Evolutionary conservation across 1,284 basidiomycete genomes (phyloP), one percentile per base, ranked within the genome.

Genomic region (Fomitopsis betulina): DNA sequence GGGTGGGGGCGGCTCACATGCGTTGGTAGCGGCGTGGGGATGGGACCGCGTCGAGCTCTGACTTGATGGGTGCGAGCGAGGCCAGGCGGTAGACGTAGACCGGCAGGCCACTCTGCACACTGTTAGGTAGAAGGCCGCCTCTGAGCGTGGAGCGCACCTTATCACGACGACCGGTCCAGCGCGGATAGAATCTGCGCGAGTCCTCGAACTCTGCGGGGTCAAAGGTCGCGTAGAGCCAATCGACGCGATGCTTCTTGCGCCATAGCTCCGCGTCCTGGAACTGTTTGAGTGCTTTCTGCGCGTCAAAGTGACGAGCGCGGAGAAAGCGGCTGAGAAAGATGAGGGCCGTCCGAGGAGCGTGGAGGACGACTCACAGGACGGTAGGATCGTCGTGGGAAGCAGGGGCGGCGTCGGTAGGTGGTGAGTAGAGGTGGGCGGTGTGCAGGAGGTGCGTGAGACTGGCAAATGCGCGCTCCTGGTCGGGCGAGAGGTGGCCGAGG

Each of bases 91-190:
- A 93, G 25, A 91, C 87, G 65, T 87, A 91, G 12, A 92, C 61
- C 0, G 90, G 90, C 49, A 84, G 72, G 30, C 90, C 91, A 56
- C 80, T 75, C 85, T 90, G 64, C 55, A 39, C 15, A 21, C n/a
- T 25, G 45, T 45, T 10, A 35, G 43, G 45, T 13, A 2, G 30
- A 17, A 37, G 7, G 17, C 30, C 1, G 23, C 35, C 17, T 10
- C 17, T 1, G 10, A 15, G 12, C 21, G 13, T 25, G n/a, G 51
- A 32, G 40, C 37, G 40, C 51, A 69, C 89, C 75, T 85, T 89
- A 67, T 91, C 86, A 66, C 89, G 75, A 56, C 86, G 76, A 1
- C 89, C 90, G 1, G 89, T 92, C 88, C 88, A 92, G 37, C 86
- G 78, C 2, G 90, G 87, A 73, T 91, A 91, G 60, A 85, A 89